A percentile compares a stretch with the other conserved stretches of the same genome.
Conservation (phyloP, 106 monocot species). For the Dendrobium chrysotoxum region DNA sequence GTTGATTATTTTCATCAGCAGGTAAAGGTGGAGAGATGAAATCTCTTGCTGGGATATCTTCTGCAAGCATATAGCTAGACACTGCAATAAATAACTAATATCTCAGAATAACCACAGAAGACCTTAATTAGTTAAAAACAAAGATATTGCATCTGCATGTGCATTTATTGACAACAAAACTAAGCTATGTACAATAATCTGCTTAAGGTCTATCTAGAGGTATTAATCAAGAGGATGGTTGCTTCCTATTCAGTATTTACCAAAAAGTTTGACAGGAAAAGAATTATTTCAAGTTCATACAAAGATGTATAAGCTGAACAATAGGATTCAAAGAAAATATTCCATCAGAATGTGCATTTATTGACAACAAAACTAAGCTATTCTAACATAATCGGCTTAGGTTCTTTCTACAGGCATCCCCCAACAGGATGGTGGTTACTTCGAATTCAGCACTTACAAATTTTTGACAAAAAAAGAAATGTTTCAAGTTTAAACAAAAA, state of each 20-base stretch:
- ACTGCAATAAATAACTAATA: conserved; percentile 18
- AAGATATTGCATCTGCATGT: not conserved
- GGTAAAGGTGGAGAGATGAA: conserved; percentile 15
- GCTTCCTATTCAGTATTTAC: not conserved
- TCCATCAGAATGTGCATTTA: no score
- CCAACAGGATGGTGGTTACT: no score
- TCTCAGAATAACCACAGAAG: not conserved
- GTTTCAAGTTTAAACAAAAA: not conserved
- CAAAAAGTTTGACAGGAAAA: no score
- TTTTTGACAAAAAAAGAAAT: not conserved
- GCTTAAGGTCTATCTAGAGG: no score
- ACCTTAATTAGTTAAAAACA: not conserved
- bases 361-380: no score
- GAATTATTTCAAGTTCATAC: no score
- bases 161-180: not conserved
- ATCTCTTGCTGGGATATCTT: conserved; percentile 23
- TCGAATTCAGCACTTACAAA: not conserved
- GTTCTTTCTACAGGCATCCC: no score
- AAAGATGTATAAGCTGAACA: no score
- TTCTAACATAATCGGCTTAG: no score
- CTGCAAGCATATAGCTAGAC: conserved; percentile 30
- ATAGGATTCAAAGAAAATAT: no score
- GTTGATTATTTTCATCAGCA: conserved; percentile 29
- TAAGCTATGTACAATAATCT: not conserved
- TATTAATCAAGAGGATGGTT: no score